Conservation (phyloP, 108 stramenopile genomes). For the Cyclostephanos tholiformis region DNA sequence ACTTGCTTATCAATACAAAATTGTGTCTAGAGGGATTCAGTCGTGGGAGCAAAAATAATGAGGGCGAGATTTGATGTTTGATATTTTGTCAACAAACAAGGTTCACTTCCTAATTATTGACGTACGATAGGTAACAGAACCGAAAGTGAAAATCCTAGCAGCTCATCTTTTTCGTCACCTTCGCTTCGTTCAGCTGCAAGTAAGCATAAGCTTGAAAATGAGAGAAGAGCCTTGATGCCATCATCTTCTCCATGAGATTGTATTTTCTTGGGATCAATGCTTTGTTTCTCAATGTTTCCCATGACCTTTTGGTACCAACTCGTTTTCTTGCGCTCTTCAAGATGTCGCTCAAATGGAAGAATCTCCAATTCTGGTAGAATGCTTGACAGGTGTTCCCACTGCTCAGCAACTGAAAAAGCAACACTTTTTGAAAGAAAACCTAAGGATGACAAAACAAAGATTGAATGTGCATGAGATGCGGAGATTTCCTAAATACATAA, state of each 20-base stretch:
- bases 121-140: conserved; percentile 78
- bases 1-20: conserved; percentile 51
- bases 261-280: conserved; percentile 37
- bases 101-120: too few relatives aligned
- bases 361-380: conserved; percentile 52
- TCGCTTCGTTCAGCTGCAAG: conserved; percentile 41
- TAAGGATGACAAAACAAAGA: conserved; percentile 4
- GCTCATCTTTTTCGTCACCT: conserved; percentile 29
- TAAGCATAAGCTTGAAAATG: conserved; percentile 62
- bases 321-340: conserved; percentile 27
- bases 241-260: conserved; percentile 64
- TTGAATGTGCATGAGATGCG: neutral
- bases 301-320: conserved; percentile 60
- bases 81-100: too few relatives aligned
- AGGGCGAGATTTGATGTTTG: neutral
- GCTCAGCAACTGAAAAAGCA: conserved; percentile 46
- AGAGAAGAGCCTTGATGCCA: conserved; percentile 57
- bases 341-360: conserved; percentile 48
- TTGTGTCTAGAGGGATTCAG: conserved; percentile 30
- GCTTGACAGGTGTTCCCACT: conserved; percentile 54
- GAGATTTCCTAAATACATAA: neutral
- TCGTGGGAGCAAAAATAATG: neutral
- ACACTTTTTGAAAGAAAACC: conserved; percentile 34
- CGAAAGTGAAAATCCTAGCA: conserved; percentile 57
- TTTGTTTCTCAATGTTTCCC: conserved; percentile 36